These are phyloP conservation scores for Suhomyces bribrorum DNA, from an alignment of 1,139 yeast genomes.

Conservation along the genomic window DNA sequence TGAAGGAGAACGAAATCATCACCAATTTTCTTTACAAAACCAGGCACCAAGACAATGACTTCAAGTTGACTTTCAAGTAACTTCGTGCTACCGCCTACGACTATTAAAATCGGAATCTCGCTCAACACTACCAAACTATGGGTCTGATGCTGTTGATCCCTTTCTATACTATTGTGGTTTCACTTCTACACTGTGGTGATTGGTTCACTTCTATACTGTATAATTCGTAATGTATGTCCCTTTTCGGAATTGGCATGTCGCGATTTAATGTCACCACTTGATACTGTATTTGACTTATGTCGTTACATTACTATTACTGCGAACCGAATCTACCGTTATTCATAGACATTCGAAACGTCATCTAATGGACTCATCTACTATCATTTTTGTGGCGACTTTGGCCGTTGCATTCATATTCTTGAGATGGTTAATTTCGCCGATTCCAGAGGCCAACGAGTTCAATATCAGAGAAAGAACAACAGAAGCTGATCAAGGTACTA, in stretches of 20 bases:
- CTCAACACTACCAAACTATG: neutral
- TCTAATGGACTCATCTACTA: conserved; percentile 59
- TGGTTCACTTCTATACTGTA: neutral
- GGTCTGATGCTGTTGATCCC: too few relatives aligned
- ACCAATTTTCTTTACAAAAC: conserved; percentile 79
- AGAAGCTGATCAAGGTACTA: conserved; percentile 11
- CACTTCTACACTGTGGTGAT: neutral
- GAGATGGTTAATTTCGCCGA: conserved; percentile 62
- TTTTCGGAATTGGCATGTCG: neutral
- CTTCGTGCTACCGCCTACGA: too few relatives aligned
- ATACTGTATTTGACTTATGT: too few relatives aligned
- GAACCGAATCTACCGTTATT: too few relatives aligned
- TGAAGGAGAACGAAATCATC: conserved; percentile 74
- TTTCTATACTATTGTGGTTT: neutral
- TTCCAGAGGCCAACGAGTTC: conserved; percentile 40
- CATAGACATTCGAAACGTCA: too few relatives aligned
- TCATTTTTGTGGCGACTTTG: conserved; percentile 51
- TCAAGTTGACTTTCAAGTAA: conserved; percentile 40
- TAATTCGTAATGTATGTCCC: neutral
- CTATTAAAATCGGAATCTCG: too few relatives aligned
- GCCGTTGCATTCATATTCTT: conserved; percentile 56
- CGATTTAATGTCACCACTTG: neutral
- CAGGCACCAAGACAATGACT: conserved; percentile 58
- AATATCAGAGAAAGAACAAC: conserved; percentile 18
- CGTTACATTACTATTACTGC: too few relatives aligned